These are phyloP conservation scores for Chalciporus sp. DNA, from an alignment of 1,284 basidiomycete species.

Conservation along the genomic window DNA sequence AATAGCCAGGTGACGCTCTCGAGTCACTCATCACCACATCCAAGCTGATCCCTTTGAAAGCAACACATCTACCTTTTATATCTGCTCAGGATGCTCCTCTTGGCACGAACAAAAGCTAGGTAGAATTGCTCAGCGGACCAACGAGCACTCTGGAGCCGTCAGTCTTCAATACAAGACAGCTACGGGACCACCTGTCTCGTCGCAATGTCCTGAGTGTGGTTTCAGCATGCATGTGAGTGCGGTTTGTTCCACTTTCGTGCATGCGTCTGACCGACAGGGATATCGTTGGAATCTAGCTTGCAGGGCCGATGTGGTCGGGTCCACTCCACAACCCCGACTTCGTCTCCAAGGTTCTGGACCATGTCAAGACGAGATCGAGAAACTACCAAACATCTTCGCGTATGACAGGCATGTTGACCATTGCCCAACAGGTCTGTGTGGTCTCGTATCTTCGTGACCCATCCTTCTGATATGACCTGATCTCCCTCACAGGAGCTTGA, in stretches of 20 bases:
- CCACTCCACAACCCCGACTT: constrained; percentile 83
- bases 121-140: constrained; percentile 58
- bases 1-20: constrained; percentile 62
- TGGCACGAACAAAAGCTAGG: constrained; percentile 83
- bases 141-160: constrained; percentile 52
- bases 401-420: constrained; percentile 95
- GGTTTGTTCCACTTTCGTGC: neutral
- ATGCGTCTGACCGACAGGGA: constrained; percentile 30
- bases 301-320: constrained; percentile 97
- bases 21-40: neutral
- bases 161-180: constrained; percentile 75
- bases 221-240: constrained; percentile 67
- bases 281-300: constrained; percentile 47
- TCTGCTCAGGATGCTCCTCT: constrained; percentile 82
- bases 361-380: constrained; percentile 62
- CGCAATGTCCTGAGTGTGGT: constrained; percentile 83
- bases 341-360: constrained; percentile 72
- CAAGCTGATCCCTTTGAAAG: constrained; percentile 41
- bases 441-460: neutral
- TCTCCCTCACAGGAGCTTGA: neutral
- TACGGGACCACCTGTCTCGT: constrained; percentile 67
- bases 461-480: neutral
- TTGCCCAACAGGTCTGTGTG: constrained; percentile 78
- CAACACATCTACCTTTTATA: constrained; percentile 81
- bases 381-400: constrained; percentile 80